phyloP scores from a whole-genome alignment of 768 basidiomycete genomes.

The Tricholoma sp. region DNA sequence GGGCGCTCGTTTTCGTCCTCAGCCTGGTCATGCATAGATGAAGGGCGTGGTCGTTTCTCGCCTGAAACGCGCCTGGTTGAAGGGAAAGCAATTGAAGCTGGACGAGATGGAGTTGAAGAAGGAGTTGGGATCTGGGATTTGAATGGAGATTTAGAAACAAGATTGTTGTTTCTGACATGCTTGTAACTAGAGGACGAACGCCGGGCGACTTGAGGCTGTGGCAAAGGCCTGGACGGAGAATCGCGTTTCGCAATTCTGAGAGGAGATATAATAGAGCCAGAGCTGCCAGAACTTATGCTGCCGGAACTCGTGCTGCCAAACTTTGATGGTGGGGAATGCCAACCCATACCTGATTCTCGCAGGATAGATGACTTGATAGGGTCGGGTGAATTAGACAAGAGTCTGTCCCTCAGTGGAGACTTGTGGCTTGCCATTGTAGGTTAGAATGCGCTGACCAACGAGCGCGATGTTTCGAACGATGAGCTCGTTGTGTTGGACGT shows the following conservation, averaged over 20 bases:
- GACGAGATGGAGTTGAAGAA: constrained; percentile 31
- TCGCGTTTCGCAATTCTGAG: constrained; percentile 75
- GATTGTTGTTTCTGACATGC: constrained; percentile 70
- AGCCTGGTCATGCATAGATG: constrained; percentile 65
- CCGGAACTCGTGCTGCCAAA: constrained; percentile 24
- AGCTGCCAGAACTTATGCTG: constrained; percentile 24
- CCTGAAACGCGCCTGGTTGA: constrained; percentile 56
- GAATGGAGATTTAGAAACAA: constrained; percentile 86
- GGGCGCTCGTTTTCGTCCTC: constrained; percentile 69
- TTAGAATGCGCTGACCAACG: constrained; percentile 2
- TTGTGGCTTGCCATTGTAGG: constrained; percentile 32
- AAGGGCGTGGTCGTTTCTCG: constrained; percentile 72
- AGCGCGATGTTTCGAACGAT: constrained; percentile 4
- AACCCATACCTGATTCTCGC: constrained; percentile 61
- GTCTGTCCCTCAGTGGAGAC: constrained; percentile 52
- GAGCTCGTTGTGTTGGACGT: constrained; percentile 11
- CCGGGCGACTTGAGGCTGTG: constrained; percentile 54
- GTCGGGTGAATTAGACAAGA: constrained; percentile 60
- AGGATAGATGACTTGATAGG: constrained; percentile 59
- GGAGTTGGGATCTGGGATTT: constrained; percentile 59
- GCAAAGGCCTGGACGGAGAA: constrained; percentile 30
- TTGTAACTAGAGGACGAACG: constrained; percentile 76
- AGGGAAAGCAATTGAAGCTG: constrained; percentile 28
- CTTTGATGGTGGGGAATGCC: constrained; percentile 43
- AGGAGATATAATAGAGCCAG: constrained; percentile 50